Conservation (phyloP, 768 basidiomycete genomes). For the Coprinellus micaceus region DNA sequence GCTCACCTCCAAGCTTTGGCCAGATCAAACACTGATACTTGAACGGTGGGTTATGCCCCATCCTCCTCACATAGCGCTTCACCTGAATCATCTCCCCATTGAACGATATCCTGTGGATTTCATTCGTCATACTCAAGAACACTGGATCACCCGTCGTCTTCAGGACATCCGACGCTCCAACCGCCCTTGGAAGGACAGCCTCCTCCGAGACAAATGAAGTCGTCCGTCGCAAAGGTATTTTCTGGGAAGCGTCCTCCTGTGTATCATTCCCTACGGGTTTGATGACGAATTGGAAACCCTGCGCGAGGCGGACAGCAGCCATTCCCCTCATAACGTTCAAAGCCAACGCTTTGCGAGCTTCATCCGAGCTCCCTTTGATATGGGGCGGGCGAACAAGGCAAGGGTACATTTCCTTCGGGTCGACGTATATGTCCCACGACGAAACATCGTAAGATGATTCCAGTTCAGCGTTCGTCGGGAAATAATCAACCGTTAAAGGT, state of each 20-base stretch:
- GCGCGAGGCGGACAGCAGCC: constrained; percentile 86
- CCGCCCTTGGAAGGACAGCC: constrained; percentile 43
- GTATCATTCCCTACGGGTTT: constrained; percentile 27
- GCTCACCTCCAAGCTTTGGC: constrained; percentile 74
- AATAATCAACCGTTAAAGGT: constrained; percentile 86
- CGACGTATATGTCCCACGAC: constrained; percentile 85
- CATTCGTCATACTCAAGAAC: constrained; percentile 92
- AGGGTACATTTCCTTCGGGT: constrained; percentile 79
- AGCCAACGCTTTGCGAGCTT: constrained; percentile 67
- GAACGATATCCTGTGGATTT: constrained; percentile 90
- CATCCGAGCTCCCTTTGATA: constrained; percentile 46
- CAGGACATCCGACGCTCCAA: constrained; percentile 65
- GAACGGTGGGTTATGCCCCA: constrained; percentile 59
- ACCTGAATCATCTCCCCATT: constrained; percentile 90
- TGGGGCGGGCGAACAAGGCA: constrained; percentile 75
- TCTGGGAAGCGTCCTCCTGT: constrained; percentile 18
- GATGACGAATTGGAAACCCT: constrained; percentile 93
- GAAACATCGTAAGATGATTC: constrained; percentile 76
- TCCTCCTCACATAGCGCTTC: constrained; percentile 74
- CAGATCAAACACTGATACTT: constrained; percentile 89
- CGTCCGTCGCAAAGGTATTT: constrained; percentile 38
- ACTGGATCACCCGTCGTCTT: constrained; percentile 64
- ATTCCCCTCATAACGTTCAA: constrained; percentile 86
- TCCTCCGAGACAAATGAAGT: constrained; percentile 62
- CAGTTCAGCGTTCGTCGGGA: constrained; percentile 73